Percentiles rank a stretch among this genome's conserved stretches.
Conservation (phyloP, 2,329 filamentous ascomycete genomes). For the Epichloe hybrida region DNA sequence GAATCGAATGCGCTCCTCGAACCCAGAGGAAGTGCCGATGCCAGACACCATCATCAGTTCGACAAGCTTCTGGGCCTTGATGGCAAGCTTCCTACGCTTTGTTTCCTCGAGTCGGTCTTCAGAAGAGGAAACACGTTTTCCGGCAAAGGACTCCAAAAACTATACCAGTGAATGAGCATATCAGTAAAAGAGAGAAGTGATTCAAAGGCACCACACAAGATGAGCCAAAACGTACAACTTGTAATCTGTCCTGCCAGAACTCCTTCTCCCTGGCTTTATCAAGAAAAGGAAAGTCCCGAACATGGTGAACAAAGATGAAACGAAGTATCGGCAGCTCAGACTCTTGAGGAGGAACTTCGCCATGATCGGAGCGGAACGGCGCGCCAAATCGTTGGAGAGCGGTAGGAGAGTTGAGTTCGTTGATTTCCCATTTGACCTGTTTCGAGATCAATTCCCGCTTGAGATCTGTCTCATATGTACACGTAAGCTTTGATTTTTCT, state of each 20-base stretch:
- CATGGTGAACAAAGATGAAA: conserved; percentile 96
- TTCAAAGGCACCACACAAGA: background rate
- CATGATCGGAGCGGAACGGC: conserved; percentile 82
- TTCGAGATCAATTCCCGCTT: conserved; percentile 88
- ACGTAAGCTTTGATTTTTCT: conserved; percentile 10
- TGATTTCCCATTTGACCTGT: conserved; percentile 82
- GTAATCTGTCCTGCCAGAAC: conserved; percentile 98
- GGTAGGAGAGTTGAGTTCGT: conserved; percentile 86
- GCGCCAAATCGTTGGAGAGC: conserved; percentile 90
- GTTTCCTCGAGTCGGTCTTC: conserved; percentile 94
- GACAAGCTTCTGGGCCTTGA: conserved; percentile 88
- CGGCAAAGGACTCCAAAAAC: conserved; percentile 96
- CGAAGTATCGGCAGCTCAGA: conserved; percentile 86
- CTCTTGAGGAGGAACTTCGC: conserved; percentile 84
- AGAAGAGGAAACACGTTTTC: conserved; percentile 91
- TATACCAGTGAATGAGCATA: conserved; percentile 19
- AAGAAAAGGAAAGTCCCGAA: conserved; percentile 94
- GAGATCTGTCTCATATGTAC: conserved; percentile 47
- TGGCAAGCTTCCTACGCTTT: conserved; percentile 80
- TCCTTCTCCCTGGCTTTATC: conserved; percentile 97
- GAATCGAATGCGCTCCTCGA: conserved; percentile 93
- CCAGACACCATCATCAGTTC: conserved; percentile 99
- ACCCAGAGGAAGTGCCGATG: conserved; percentile 86
- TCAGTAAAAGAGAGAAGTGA: background rate
- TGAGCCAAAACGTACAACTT: conserved; percentile 52